Conservation (phyloP, 306 rosid species). For the Pyrus betulifolia region DNA sequence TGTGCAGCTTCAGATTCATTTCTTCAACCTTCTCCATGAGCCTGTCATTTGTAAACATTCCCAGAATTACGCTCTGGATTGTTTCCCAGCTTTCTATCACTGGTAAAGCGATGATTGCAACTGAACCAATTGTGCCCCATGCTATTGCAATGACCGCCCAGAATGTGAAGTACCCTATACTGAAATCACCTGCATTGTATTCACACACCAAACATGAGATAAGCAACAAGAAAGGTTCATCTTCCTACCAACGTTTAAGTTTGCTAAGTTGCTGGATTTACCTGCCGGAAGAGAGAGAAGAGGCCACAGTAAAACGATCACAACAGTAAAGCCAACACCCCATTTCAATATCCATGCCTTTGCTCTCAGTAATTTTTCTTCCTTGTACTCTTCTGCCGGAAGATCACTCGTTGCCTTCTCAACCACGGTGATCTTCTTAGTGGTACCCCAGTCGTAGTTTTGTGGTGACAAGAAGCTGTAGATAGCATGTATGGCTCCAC, state of each 20-base stretch:
- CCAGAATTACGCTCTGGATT: conserved; percentile 39
- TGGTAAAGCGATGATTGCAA: conserved; percentile 65
- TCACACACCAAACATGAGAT: neutral
- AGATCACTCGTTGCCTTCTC: conserved; percentile 67
- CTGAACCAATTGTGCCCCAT: conserved; percentile 87
- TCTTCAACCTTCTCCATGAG: conserved; percentile 70
- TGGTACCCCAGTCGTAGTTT: conserved; percentile 83
- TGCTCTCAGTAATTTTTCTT: conserved; percentile 51
- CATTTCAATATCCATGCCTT: conserved; percentile 79
- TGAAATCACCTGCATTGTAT: conserved; percentile 52
- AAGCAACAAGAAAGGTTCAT: neutral
- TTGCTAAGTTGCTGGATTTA: conserved; percentile 4
- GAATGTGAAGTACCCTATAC: conserved; percentile 61
- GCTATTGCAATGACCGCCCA: conserved; percentile 86
- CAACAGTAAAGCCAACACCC: conserved; percentile 69
- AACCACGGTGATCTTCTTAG: conserved; percentile 64
- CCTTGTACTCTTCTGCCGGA: conserved; percentile 67
- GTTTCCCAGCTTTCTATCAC: conserved; percentile 72
- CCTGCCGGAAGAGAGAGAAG: conserved; percentile 79
- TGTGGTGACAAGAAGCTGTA: conserved; percentile 70
- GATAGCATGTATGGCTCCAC: conserved; percentile 59
- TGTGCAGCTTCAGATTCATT: conserved; percentile 52
- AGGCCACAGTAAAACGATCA: conserved; percentile 85
- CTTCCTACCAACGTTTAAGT: neutral
- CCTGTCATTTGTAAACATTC: conserved; percentile 76